Evolutionary conservation across 1,284 basidiomycete genomes (phyloP).

Genomic region (Mycena citricolor): DNA sequence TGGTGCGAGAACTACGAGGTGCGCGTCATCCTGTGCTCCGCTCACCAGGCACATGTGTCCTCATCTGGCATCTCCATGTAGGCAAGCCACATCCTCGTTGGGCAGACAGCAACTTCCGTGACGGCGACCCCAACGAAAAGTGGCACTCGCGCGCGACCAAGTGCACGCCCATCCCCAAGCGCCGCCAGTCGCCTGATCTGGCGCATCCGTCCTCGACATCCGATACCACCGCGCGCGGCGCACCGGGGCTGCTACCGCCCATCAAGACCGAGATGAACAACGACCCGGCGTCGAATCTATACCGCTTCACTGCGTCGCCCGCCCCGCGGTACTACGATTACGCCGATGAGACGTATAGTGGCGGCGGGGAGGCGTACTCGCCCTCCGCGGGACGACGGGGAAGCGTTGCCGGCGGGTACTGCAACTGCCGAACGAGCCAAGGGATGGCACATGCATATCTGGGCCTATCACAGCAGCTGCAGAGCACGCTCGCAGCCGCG

Average conservation of each 20-base stretch:
- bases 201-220: slow-evolving; percentile 31
- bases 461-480: slow-evolving; percentile 62
- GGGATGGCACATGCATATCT: slow-evolving; percentile 57
- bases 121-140: slow-evolving; percentile 75
- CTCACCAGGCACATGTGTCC: slow-evolving; percentile 1
- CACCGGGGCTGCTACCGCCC: slow-evolving; percentile 49
- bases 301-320: slow-evolving; percentile 59
- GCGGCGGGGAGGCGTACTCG: slow-evolving; percentile 31
- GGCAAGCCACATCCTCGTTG: slow-evolving; percentile 82
- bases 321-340: slow-evolving; percentile 14
- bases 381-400: not conserved
- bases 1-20: slow-evolving; percentile 81
- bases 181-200: not conserved
- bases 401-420: slow-evolving; percentile 33
- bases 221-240: slow-evolving; percentile 30
- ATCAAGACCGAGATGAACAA: slow-evolving; percentile 57
- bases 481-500: slow-evolving; percentile 53
- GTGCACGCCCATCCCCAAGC: slow-evolving; percentile 38
- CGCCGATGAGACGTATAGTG: slow-evolving; percentile 34
- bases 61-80: slow-evolving; percentile 29
- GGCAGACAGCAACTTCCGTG: slow-evolving; percentile 74
- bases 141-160: slow-evolving; percentile 84
- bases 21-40: slow-evolving; percentile 14
- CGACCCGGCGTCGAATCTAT: slow-evolving; percentile 49
- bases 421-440: slow-evolving; percentile 64